Evolutionary conservation across 1,139 yeast species (phyloP).

Genomic region (Tardiomyces blankii): DNA sequence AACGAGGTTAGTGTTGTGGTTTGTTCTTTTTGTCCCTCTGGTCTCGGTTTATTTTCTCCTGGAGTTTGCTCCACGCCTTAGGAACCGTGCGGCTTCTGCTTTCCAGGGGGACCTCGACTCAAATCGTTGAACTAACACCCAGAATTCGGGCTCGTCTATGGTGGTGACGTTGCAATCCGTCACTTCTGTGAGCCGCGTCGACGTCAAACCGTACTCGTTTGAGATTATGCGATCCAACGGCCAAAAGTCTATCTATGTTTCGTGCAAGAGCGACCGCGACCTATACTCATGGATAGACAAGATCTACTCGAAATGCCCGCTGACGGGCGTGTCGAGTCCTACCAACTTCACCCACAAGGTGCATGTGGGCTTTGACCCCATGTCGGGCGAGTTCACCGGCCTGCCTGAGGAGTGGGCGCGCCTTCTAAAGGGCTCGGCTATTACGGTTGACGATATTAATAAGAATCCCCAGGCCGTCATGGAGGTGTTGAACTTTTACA

Average conservation of each 20-base stretch:
- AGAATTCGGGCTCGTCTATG: conserved; percentile 27
- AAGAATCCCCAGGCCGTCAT: conserved; percentile 44
- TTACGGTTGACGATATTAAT: conserved; percentile 34
- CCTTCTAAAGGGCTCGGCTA: conserved; percentile 31
- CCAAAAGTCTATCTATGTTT: conserved; percentile 57
- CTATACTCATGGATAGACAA: conserved; percentile 88
- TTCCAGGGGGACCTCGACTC: neutral
- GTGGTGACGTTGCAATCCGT: conserved; percentile 44
- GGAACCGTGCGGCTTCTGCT: conserved; percentile 11
- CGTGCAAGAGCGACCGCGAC: conserved; percentile 71
- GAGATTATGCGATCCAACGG: conserved; percentile 54
- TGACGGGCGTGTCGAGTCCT: conserved; percentile 49
- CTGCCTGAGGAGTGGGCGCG: conserved; percentile 36
- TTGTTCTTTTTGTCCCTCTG: neutral
- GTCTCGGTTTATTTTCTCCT: conserved; percentile 2
- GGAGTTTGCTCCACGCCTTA: conserved; percentile 9
- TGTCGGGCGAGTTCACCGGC: conserved; percentile 36
- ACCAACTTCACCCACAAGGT: conserved; percentile 36
- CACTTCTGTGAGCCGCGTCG: conserved; percentile 46
- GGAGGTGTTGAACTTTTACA: conserved; percentile 84
- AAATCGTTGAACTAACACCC: conserved; percentile 5
- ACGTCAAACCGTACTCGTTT: conserved; percentile 61
- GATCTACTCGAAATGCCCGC: conserved; percentile 77
- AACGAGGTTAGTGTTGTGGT: conserved; percentile 39
- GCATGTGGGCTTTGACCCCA: conserved; percentile 36